Percentiles rank a stretch among this genome's conserved stretches.
Evolutionary conservation across 495 filamentous ascomycete species (phyloP).

Genomic region (Aspergillus baeticus): DNA sequence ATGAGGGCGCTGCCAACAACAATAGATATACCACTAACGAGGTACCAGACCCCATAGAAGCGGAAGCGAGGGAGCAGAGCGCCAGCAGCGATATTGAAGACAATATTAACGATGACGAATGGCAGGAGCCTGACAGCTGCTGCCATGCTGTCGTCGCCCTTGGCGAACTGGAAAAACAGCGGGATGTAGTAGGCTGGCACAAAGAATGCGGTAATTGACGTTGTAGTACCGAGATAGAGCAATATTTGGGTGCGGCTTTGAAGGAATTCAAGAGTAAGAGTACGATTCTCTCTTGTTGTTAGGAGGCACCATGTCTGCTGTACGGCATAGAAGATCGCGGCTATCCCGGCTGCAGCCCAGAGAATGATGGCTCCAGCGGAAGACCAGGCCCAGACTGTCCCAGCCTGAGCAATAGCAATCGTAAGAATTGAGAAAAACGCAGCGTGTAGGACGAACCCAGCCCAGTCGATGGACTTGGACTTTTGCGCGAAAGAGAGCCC

Average conservation of each 20-base stretch:
- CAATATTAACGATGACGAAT: constrained; percentile 31
- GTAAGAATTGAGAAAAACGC: constrained; percentile 27
- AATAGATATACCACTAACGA: constrained; percentile 41
- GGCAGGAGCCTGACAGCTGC: constrained; percentile 38
- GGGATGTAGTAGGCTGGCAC: constrained; percentile 47
- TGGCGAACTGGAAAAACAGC: constrained; percentile 46
- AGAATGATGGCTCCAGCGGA: constrained; percentile 29
- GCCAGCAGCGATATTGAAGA: constrained; percentile 37
- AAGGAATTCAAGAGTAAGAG: constrained; percentile 32
- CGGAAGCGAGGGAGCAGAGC: constrained; percentile 43
- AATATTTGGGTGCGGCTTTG: too few species aligned
- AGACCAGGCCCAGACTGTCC: constrained; percentile 19
- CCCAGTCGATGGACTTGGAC: constrained; percentile 37
- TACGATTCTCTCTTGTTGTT: not conserved
- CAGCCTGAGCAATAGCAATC: not conserved
- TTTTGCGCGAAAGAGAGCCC: constrained; percentile 10
- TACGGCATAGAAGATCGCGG: not conserved
- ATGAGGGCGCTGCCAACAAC: constrained; percentile 32
- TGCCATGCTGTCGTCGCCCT: constrained; percentile 28
- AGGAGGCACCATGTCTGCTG: not conserved
- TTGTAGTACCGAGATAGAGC: too few species aligned
- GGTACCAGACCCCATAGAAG: constrained; percentile 57
- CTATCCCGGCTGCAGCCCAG: constrained; percentile 27
- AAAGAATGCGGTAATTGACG: too few species aligned
- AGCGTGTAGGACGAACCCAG: constrained; percentile 33